Base-by-base conservation (phyloP, 2,329 filamentous ascomycete genomes). In the Nannizziopsis arthrosporioides region DNA sequence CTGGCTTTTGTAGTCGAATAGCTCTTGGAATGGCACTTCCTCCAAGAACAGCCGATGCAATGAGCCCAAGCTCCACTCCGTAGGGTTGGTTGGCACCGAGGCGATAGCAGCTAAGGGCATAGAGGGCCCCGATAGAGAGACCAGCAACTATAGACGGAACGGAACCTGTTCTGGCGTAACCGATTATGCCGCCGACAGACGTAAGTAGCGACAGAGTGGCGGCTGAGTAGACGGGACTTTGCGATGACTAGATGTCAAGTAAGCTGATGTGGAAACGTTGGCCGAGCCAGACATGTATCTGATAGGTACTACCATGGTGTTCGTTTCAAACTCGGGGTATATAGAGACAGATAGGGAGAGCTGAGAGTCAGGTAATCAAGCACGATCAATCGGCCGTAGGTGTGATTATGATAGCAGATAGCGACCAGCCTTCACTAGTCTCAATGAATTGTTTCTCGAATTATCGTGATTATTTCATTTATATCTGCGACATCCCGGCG, bases 121-220 rank as follows among this genome's bases (percentile, higher is more conserved):
- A 84, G 51, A 86, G 68, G 12, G 74, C 69, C 40, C 92, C 92
- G 55, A 98, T 88, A 31, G 82, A 81, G 56, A 86, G 73, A 45
- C 92, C 92, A 11, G 92, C 92, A 10, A 78, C 80, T 57, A 96
- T 75, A 10, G 88, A 94, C 34, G 90, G 90, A 43, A 94, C 65
- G 18, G 89, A 96, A 51, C 86, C 78, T 0, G 89, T 92, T 63
- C 82, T 81, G 39, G 82, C 73, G 68, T 87, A 98, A 62, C 92
- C 92, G 62, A 85, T 84, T 51, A 85, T 82, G 55, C 92, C 92
- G 58, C 92, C 92, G 49, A 83, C 76, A 44, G 89, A 87, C 50
- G 89, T 95, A 51, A 96, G 74, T 54, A 80, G 74, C 52, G 84
- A 85, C 60, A 96, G 80, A 60, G 85, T 64, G 66, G 82, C 85